These are phyloP conservation scores for Boletus vermiculosoides DNA, from an alignment of 768 basidiomycete genomes.

Conservation along the genomic window DNA sequence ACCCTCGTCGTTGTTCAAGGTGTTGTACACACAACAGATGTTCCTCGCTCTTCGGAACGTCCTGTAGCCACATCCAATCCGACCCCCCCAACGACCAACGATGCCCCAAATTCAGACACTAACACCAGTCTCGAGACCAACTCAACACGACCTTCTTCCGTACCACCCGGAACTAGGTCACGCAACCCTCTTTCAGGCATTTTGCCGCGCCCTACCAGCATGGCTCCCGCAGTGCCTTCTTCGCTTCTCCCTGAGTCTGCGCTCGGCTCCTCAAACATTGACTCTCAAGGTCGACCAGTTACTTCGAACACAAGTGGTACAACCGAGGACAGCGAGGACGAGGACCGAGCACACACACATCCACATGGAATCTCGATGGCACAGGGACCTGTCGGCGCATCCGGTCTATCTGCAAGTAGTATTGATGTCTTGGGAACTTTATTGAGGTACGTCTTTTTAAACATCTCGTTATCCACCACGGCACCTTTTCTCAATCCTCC, in stretches of 20 bases:
- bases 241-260: conserved; percentile 7
- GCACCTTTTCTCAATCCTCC: not conserved
- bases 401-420: conserved; percentile 63
- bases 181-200: conserved; percentile 39
- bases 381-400: conserved; percentile 28
- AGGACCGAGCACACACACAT: conserved; percentile 12
- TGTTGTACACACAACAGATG: conserved; percentile 76
- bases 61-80: conserved; percentile 16
- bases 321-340: conserved; percentile 16
- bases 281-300: conserved; percentile 4
- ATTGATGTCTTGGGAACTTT: conserved; percentile 83
- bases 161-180: conserved; percentile 31
- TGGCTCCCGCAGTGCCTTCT: conserved; percentile 24
- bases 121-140: conserved; percentile 5
- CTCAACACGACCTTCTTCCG: conserved; percentile 20
- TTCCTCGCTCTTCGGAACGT: conserved; percentile 39
- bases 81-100: not conserved
- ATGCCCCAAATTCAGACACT: conserved; percentile 5
- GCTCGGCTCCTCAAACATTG: conserved; percentile 1
- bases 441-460: conserved; percentile 53
- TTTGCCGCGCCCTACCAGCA: conserved; percentile 38
- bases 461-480: not conserved
- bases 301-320: not conserved
- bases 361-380: conserved; percentile 27
- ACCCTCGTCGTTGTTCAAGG: conserved; percentile 83